Base-by-base conservation (phyloP, 2,329 filamentous ascomycete genomes). In the Lasiodiplodia gonubiensis region DNA sequence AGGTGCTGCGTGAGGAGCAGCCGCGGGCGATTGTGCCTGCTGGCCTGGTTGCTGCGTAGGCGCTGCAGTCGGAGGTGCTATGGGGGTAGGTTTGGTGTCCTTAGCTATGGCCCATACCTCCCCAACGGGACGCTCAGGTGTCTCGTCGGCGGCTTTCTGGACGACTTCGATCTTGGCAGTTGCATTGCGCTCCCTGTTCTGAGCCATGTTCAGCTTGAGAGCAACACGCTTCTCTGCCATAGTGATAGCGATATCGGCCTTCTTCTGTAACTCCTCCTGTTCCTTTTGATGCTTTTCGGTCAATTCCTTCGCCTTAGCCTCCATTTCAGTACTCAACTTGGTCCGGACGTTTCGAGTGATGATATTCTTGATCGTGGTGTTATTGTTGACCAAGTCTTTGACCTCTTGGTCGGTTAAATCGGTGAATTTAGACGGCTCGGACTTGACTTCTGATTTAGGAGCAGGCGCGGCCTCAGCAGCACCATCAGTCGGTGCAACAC, bases 41-140 rank as follows among this genome's bases (percentile, higher is more conserved):
- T 54, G 63, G n/a, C 33, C 51, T 4, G 69, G 67, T 57, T 69
- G 63, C 23, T 54, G 57, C 42, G 27, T 46, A 21, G 65, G 21
- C 23, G 68, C 21, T 11, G 53, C 67, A 52, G 68, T 23, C n/a
- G 68, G 33, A 3, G 66, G 60, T 2, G 63, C 51, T 7, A 61
- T 49, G 14, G 66, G 57, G 4, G 66, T 67, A 52, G 83, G 77
- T 75, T 88, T 90, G 12, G 88, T 86, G 64, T 80, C 83, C 79
- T 94, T 94, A 0, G 91, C 93, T 65, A 92, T 82, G 70, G 90
- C 89, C 92, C 92, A 97, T 0, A 97, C 94, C 78, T 97, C 93
- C 11, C 83, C 87, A 4, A 98, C 93, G 0, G 93, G 88, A 75
- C 89, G 89, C 73, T 94, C 85, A 0, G 94, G 94, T 0, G 94